Base-by-base conservation (phyloP, 2,329 filamentous ascomycete genomes). In the Colletotrichum filicis region DNA sequence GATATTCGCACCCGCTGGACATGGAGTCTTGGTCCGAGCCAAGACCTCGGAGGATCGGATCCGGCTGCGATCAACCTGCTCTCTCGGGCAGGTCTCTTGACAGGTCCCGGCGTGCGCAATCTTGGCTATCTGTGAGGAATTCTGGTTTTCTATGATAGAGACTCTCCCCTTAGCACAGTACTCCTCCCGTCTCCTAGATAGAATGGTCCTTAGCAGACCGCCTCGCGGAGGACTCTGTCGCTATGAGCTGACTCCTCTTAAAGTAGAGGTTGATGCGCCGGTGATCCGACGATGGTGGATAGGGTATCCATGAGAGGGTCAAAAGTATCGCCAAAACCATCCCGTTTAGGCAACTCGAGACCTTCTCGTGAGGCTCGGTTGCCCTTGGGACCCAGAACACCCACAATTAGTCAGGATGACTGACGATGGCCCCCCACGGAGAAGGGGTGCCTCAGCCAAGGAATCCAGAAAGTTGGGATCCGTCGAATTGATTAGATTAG, bases 401-500 rank as follows among this genome's bases (percentile, higher is more conserved):
- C 4, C 22, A 56, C 24, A 22, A 64, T 72, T 68, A 59, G 57
- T 64, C 66, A 69, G 53, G 58, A 69, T 64, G 59, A 72, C 59
- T 35, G 65, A 68, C 22, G 16, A n/a, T 11, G 52, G 16, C 52
- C 69, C 68, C 65, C 58, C 53, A 59, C 42, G 37, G 57, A 64
- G 28, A 35, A 49, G 24, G 7, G 28, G n/a, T 68, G 42, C 37
- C 56, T 72, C 53, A 63, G 65, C 65, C 69, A 64, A 72, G 65
- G 58, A 30, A 62, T 30, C 65, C 64, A 58, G 30, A 55, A 42
- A 32, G 28, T 24, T 67, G 65, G 65, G 59, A 58, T 24, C 57
- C 67, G 58, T 72, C 53, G 55, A 60, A 26, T 72, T 69, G 66
- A 69, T 69, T 68, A 72, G 69, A 72, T 72, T 69, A 72, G 65